Conservation (phyloP, 225 moss, liverwort and hornwort genomes). For the Physcomitrellopsis africana region DNA sequence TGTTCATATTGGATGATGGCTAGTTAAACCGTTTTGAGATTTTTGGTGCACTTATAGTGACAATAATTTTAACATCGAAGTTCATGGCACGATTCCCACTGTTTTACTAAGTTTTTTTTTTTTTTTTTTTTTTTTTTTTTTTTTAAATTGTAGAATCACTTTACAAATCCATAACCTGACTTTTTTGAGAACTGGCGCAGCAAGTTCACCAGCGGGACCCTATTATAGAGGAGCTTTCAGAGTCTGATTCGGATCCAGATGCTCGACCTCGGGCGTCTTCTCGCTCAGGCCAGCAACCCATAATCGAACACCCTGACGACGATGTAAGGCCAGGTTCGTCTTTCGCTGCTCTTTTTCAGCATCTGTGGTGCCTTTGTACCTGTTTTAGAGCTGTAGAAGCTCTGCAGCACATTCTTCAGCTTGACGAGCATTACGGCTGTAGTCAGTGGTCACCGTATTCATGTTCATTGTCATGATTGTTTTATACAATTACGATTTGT, state of each 20-base stretch:
- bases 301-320: conserved; percentile 69
- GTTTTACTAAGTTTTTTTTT: not conserved
- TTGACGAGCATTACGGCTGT: conserved; percentile 6
- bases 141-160: not conserved
- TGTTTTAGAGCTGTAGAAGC: conserved; percentile 1
- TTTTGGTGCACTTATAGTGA: not conserved
- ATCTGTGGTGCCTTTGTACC: conserved; percentile 2
- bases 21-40: conserved; percentile 10
- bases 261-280: conserved; percentile 36
- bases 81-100: not conserved
- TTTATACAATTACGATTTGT: not conserved
- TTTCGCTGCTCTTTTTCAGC: conserved; percentile 18
- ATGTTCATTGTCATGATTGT: not conserved
- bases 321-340: conserved; percentile 65
- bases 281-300: conserved; percentile 57
- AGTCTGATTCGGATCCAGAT: conserved; percentile 49
- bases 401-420: not conserved
- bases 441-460: not conserved
- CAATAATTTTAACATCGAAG: not conserved
- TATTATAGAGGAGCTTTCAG: conserved; percentile 56
- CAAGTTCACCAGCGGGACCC: conserved; percentile 57
- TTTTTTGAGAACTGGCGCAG: conserved; percentile 28
- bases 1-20: conserved; percentile 3
- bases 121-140: no score
- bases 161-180: conserved; percentile 2